Conservation (phyloP, 2,329 filamentous ascomycete genomes). For the Saccharata proteae region DNA sequence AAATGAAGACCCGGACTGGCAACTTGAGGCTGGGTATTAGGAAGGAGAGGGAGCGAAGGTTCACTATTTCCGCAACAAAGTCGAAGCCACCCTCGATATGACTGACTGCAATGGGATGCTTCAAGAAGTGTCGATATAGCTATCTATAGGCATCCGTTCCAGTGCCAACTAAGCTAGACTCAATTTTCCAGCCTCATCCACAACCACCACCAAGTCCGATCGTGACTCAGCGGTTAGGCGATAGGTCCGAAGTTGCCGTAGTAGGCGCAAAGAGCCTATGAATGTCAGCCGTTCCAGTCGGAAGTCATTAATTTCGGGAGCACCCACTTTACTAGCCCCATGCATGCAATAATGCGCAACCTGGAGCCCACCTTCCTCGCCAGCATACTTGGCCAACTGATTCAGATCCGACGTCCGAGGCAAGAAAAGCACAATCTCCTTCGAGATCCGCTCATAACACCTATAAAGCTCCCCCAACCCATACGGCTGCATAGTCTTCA, state of each 20-base stretch:
- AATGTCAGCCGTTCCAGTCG: not conserved
- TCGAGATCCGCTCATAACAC: conserved; percentile 26
- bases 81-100: no score
- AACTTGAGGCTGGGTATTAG: no score
- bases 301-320: not conserved
- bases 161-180: no score
- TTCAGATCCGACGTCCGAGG: conserved; percentile 45
- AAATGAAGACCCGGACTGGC: no score
- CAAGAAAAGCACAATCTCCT: conserved; percentile 61
- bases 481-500: conserved; percentile 83
- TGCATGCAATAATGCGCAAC: conserved; percentile 14
- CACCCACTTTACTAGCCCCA: conserved; percentile 8
- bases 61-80: no score
- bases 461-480: conserved; percentile 36
- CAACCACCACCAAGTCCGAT: no score
- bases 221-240: not conserved
- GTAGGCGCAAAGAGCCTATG: conserved; percentile 7
- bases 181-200: no score
- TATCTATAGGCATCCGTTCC: no score
- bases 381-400: conserved; percentile 23
- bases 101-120: no score
- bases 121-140: no score
- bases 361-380: conserved; percentile 21
- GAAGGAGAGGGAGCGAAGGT: no score
- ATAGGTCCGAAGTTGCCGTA: conserved; percentile 3